Evolutionary conservation across 345 rosid genomes (phyloP).

Genomic region (Brassica incana): DNA sequence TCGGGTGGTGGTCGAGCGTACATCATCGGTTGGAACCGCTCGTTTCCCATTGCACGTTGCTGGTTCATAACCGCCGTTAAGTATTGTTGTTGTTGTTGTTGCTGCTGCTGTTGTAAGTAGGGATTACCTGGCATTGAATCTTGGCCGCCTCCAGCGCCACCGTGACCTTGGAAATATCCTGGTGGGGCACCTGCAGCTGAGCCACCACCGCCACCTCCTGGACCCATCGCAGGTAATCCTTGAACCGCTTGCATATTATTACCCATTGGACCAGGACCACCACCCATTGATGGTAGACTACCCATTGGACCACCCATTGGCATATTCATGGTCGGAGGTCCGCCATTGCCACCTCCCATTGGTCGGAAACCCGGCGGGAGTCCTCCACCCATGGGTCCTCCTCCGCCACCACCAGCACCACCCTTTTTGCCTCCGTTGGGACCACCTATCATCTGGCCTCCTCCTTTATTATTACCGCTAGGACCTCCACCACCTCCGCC

Average conservation of each 20-base stretch:
- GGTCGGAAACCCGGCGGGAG: constrained; percentile 34
- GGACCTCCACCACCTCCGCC: constrained; percentile 48
- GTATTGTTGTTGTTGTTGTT: constrained; percentile 56
- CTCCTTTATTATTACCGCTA: constrained; percentile 37
- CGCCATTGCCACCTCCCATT: constrained; percentile 42
- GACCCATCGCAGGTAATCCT: constrained; percentile 71
- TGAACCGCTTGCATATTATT: constrained; percentile 59
- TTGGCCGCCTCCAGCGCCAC: constrained; percentile 60
- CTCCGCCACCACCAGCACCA: constrained; percentile 40
- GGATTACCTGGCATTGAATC: constrained; percentile 73
- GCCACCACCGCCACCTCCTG: constrained; percentile 38
- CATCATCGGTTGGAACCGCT: constrained; percentile 90
- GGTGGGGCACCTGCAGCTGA: constrained; percentile 41
- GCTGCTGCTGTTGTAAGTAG: constrained; percentile 59
- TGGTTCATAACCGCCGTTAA: constrained; percentile 52
- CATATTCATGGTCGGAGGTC: constrained; percentile 46
- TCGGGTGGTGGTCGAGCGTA: constrained; percentile 85
- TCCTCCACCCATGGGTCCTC: constrained; percentile 46
- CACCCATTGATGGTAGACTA: constrained; percentile 38
- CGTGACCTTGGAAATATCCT: constrained; percentile 68
- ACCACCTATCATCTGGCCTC: constrained; percentile 48
- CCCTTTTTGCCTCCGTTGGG: constrained; percentile 55
- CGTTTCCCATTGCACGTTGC: constrained; percentile 53
- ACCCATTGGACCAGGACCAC: constrained; percentile 45
- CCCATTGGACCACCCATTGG: constrained; percentile 55